Evolutionary conservation across 345 rosid species (phyloP), one percentile per base, ranked within the genome.

Genomic region (Theobroma cacao): DNA sequence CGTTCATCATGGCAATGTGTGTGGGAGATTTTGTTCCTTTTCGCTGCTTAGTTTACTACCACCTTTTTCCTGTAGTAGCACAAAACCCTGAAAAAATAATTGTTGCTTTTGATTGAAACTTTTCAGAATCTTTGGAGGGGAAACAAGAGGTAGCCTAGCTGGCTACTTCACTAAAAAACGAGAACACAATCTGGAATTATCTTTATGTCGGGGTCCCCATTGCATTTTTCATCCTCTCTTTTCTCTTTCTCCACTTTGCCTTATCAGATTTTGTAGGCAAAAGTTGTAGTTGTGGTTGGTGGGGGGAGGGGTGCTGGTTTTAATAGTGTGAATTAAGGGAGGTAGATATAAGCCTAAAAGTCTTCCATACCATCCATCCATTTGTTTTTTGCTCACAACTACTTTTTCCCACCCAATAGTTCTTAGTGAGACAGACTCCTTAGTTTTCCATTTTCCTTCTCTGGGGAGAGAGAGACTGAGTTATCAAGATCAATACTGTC

Each of bases 101-200:
- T 22, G 53, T 4, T 7, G 22, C 86, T 60, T 70, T 72, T 66
- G n/a, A 28, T 22, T 31, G 14, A 26, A 56, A 62, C 81, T 79
- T 85, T 81, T 61, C 79, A 73, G 77, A 77, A 31, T 80, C 81
- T 72, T 61, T 80, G 3, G 13, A 17, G 47, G 81, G 36, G 64
- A 59, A 12, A 9, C 11, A 75, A 2, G 1, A 4, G 53, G 22
- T 17, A 15, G 26, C 76, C 62, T 62, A 56, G 84, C 86, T 83
- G 85, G 81, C 82, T 22, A 22, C 41, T 53, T 75, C 88, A 81
- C 84, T 63, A 83, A 33, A 83, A 76, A 76, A 82, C 83, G 77
- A 75, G 34, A 70, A 74, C 63, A 74, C 18, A 38, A 76, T 80
- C 60, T 74, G 82, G 74, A 75, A 8, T 76, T 60, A 13, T 66